Base-by-base conservation (phyloP, 176 grass and related monocot genomes). In the Carex myosuroides region DNA sequence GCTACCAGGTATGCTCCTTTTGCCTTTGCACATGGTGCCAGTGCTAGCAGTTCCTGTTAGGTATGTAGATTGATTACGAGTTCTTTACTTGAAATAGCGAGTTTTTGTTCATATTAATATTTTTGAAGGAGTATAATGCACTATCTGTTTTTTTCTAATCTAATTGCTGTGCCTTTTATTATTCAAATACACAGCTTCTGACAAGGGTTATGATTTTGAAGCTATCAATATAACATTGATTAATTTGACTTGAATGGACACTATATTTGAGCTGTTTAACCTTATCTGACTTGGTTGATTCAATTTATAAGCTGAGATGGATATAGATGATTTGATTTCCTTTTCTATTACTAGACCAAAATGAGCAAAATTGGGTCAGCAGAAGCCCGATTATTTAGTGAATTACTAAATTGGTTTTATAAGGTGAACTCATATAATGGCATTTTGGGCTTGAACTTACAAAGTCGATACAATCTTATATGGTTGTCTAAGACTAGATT, bases 11-110 rank as follows among this genome's bases (percentile, higher is more conserved):
- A 52, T 0, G 91, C 97, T 55, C 97, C 97, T 87, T 96, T 99
- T 22, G 93, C 91, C 60, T 94, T 91, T 20, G 97, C 97, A 82
- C 97, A 99, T 66, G 97, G 97, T 3, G 29, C 97, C 64, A 99
- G 93, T 9, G 85, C 78, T 39, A 95, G 85, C n/a, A 99, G 88
- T 86, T 99, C 97, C 80, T 82, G 37, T 68, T 10, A 29, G 61
- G 13, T 14, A 67, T 41, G 13, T 9, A 53, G 58, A 9, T 30
- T 8, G 24, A 52, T 26, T 53, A 53, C 9, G 18, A 53, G 33
- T 65, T 20, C 11, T 21, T 62, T 16, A 76, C 71, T 53, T 26
- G 20, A 53, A 4, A 30, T 50, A 76, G 12, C 1, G 12, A 8
- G 22, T 16, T 76, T 50, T 76, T 24, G 21, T 54, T 55, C 22